Evolutionary conservation across 2,329 filamentous ascomycete genomes (phyloP).

Genomic region (Plenodomus biglobosus): DNA sequence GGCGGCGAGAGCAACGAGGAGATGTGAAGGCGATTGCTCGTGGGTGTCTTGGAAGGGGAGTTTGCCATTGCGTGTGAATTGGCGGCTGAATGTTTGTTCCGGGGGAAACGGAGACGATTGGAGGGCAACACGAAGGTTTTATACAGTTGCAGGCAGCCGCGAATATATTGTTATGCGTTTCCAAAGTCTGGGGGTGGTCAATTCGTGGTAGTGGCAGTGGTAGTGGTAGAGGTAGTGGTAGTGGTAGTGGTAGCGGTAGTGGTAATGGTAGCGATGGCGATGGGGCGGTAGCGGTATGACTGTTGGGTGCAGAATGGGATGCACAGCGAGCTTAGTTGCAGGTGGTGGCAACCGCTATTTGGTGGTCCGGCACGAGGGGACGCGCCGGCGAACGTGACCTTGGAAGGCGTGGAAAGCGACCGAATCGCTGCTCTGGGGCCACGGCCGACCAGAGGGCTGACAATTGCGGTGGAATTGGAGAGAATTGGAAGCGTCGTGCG

Average conservation of each 20-base stretch:
- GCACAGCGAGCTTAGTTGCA: constrained; percentile 1
- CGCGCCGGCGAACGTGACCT: constrained; percentile 18
- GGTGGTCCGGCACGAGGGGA: constrained; percentile 23
- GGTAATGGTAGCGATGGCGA: no score
- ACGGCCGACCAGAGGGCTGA: not conserved
- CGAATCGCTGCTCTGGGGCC: constrained; percentile 25
- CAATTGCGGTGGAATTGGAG: not conserved
- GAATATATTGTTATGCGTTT: not conserved
- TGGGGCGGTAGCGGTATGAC: no score
- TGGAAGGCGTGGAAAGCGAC: constrained; percentile 41
- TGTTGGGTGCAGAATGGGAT: constrained; percentile 7
- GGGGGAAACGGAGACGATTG: not conserved
- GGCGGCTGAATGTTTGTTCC: not conserved
- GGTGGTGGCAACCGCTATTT: constrained; percentile 28
- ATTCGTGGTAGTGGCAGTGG: constrained; percentile 9
- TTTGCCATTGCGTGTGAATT: constrained; percentile 31
- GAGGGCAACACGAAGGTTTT: not conserved
- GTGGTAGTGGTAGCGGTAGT: no score
- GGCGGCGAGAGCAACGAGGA: constrained; percentile 47
- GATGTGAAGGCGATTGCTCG: constrained; percentile 38
- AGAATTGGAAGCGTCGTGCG: not conserved
- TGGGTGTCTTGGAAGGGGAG: constrained; percentile 28
- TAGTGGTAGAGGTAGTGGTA: no score
- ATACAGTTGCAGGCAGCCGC: not conserved
- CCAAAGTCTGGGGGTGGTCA: not conserved